These are phyloP conservation scores for Withania somnifera DNA, from an alignment of 305 asterid species.

Conservation along the genomic window DNA sequence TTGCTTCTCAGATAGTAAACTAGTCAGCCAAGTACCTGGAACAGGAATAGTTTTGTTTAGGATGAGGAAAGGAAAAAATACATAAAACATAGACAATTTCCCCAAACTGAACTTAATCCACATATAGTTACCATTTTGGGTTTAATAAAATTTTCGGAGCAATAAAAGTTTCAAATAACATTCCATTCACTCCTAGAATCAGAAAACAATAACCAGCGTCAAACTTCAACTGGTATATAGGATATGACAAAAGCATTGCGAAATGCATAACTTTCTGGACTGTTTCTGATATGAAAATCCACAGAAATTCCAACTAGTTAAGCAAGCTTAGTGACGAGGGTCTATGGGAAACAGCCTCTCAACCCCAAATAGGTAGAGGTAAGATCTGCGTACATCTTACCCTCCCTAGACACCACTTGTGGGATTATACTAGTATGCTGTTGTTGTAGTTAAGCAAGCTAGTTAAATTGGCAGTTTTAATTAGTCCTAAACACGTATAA, in stretches of 20 bases:
- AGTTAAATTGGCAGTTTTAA: neutral
- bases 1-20: slow-evolving; percentile 55
- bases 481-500: neutral
- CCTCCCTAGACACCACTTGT: neutral
- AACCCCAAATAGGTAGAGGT: neutral
- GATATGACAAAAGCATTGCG: neutral
- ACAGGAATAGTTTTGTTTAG: slow-evolving; percentile 8
- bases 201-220: neutral
- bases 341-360: neutral
- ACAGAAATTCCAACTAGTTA: neutral
- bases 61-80: neutral
- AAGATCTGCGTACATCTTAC: neutral
- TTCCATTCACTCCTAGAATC: neutral
- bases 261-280: neutral
- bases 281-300: neutral
- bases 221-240: neutral
- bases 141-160: neutral
- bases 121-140: neutral
- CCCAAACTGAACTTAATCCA: neutral
- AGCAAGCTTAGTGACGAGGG: neutral
- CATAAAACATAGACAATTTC: neutral
- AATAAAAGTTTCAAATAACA: neutral
- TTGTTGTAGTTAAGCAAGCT: neutral
- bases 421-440: neutral
- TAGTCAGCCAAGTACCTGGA: slow-evolving; percentile 59